Percentiles rank a stretch among this genome's conserved stretches.
These are phyloP conservation scores for Pseudopithomyces maydicus DNA, from an alignment of 2,329 filamentous ascomycete species.

Conservation along the genomic window DNA sequence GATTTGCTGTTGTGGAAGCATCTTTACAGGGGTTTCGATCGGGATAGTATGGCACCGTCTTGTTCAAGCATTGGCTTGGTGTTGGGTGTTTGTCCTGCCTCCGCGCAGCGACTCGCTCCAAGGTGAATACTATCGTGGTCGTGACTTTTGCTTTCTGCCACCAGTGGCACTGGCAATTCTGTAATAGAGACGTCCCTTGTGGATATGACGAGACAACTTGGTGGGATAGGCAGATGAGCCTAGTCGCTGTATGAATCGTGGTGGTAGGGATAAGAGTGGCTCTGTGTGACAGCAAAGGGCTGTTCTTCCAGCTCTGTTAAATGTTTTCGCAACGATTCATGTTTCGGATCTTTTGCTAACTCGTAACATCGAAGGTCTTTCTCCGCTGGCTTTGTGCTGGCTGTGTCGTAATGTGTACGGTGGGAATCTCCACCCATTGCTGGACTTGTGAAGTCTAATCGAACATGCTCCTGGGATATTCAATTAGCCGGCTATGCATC, in stretches of 20 bases:
- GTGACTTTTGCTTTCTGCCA: neutral
- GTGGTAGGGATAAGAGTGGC: neutral
- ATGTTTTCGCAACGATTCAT: neutral
- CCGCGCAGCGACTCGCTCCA: neutral
- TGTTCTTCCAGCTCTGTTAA: neutral
- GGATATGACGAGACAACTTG: neutral
- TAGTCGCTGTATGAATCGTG: neutral
- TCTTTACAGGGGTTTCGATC: neutral
- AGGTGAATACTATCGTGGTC: neutral
- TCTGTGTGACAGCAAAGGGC: neutral
- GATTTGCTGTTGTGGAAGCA: neutral
- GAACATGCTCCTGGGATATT: no score
- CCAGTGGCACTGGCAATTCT: neutral
- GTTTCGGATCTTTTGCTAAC: neutral
- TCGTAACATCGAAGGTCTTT: neutral
- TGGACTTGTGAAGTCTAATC: no score
- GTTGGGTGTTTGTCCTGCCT: constrained; percentile 5
- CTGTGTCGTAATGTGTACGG: neutral
- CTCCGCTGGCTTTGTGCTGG: neutral
- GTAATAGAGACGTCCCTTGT: neutral
- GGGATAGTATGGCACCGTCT: neutral
- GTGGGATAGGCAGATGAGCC: neutral
- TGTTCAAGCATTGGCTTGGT: constrained; percentile 2
- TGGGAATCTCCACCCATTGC: no score
- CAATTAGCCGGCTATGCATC: no score